phyloP scores from a whole-genome alignment of 352 stramenopile species.

The Pythium insidiosum region DNA sequence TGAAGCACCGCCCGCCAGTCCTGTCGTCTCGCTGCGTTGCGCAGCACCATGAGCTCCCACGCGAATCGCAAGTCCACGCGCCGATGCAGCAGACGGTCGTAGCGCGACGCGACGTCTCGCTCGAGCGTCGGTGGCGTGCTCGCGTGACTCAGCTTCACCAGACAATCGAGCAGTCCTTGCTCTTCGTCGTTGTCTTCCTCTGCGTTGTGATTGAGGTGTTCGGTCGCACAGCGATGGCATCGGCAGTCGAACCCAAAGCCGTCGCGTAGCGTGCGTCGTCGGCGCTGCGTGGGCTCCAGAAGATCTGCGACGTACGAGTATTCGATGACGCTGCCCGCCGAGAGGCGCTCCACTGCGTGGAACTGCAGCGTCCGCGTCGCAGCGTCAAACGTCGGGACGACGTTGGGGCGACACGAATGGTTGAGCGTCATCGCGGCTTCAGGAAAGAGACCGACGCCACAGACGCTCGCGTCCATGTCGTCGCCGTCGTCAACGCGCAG shows the following conservation, averaged over 20 bases:
- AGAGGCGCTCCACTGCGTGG: conserved; percentile 29
- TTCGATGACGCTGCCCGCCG: conserved; percentile 21
- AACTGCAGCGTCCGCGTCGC: conserved; percentile 36
- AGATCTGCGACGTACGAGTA: conserved; percentile 51
- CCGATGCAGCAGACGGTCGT: conserved; percentile 11
- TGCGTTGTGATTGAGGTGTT: too few relatives aligned
- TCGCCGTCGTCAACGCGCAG: too few relatives aligned
- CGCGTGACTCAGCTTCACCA: conserved; percentile 30
- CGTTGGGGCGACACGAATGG: conserved; percentile 58
- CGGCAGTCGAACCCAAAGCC: conserved; percentile 48
- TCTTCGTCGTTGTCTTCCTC: too few relatives aligned
- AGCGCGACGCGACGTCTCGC: conserved; percentile 3
- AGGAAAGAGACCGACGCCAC: conserved; percentile 50
- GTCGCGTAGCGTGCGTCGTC: conserved; percentile 22
- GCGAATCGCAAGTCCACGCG: conserved; percentile 28
- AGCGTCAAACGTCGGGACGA: conserved; percentile 39
- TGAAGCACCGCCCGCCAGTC: conserved; percentile 23
- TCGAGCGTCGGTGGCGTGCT: too few relatives aligned
- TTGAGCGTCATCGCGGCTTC: conserved; percentile 64
- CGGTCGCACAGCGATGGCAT: conserved; percentile 42
- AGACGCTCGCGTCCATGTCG: conserved; percentile 23
- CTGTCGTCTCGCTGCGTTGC: conserved; percentile 15
- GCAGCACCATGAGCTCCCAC: conserved; percentile 33
- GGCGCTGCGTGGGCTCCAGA: conserved; percentile 20
- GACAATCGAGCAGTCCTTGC: conserved; percentile 9